Base-by-base conservation (phyloP, 1,284 basidiomycete genomes). In the Tilletia caries region DNA sequence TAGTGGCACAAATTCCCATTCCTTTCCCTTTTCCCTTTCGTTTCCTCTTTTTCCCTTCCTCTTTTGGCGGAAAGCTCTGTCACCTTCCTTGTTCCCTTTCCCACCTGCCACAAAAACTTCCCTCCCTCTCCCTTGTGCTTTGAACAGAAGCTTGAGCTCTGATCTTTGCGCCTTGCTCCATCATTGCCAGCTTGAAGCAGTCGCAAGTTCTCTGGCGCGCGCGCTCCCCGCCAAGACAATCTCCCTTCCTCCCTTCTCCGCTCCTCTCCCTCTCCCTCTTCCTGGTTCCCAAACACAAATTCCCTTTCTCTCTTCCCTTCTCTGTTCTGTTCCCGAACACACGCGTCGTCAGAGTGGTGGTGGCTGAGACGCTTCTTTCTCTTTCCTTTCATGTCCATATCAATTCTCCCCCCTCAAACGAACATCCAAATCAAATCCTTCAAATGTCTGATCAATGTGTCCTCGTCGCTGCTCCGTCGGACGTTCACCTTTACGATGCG, bases 21-120 rank as follows among this genome's bases (percentile, higher is more conserved):
- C 85, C 71, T 69, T 65, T 73, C 75, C 71, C 76, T 86, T 86
- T 87, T 41, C 10, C 37, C 37, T 41, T 41, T 41, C 37, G 1
- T 10, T 88, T 83, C 83, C 84, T 85, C 84, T 48, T 20, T 44
- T 44, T 29, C 27, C n/a, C 37, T 64, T 27, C n/a, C 23, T 34
- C 46, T 43, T 18, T 29, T 37, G 4, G 29, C 37, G 10, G 37
- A 15, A 15, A 41, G 10, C 37, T 41, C 37, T 41, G 37, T 41
- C 37, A 41, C 37, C 37, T 41, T 41, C 37, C 15, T 41, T 41
- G 5, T 41, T 41, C 15, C 37, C 8, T 15, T 41, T 41, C 37
- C 10, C 37, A 41, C 37, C 37, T 41, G n/a, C 37, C 37, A 15
- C 37, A 41, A 41, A 41, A 33, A n/a, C 18, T 23, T n/a, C n/a